Base-by-base conservation (phyloP, 192 early-diverging fungal genomes). In the Entomortierella parvispora region DNA sequence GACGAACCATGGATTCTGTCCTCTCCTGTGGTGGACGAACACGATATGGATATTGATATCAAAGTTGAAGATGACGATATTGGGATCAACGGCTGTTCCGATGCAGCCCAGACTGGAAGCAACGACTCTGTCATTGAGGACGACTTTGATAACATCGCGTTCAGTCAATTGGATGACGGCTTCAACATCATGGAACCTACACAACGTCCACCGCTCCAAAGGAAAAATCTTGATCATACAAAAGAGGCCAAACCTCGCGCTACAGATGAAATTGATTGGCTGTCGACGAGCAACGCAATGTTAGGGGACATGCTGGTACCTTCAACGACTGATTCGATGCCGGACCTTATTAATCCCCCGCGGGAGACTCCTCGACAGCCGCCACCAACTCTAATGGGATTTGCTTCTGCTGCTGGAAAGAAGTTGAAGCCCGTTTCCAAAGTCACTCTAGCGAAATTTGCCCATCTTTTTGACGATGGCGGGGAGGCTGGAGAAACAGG, bases 81-180 rank as follows among this genome's bases (percentile, higher is more conserved):
- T 20, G 44, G 4, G n/a, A n/a, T n/a, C n/a, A n/a, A n/a, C n/a
- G n/a, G n/a, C n/a, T n/a, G n/a, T 4, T 18, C n/a, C 7, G 61
- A 63, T 12, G 15, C 47, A 3, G 32, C 26, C 6, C 18, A 12
- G 22, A 49, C 15, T 49, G 47, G 22, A 17, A 49, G n/a, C 4
- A 17, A 18, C 15, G 22, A 4, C 47, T 12, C 22, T 49, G 18
- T 20, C 3, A 57, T 29, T 2, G 69, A 71, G 15, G 69, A 71
- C 32, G 69, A 63, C 46, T 63, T 71, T 23, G 61, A 40, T 8
- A 63, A 71, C 29, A 71, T 71, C 17, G 58, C 58, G 20, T 58
- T 58, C 46, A 71, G 69, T 51, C 69, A 71, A 25, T 44, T 71
- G 4, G 69, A 71, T 46, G 69, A 71, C 34, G 69, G 60, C 5